These are phyloP conservation scores for Coemansia guatemalensis DNA, from an alignment of 192 early-diverging fungal genomes.

Conservation along the genomic window DNA sequence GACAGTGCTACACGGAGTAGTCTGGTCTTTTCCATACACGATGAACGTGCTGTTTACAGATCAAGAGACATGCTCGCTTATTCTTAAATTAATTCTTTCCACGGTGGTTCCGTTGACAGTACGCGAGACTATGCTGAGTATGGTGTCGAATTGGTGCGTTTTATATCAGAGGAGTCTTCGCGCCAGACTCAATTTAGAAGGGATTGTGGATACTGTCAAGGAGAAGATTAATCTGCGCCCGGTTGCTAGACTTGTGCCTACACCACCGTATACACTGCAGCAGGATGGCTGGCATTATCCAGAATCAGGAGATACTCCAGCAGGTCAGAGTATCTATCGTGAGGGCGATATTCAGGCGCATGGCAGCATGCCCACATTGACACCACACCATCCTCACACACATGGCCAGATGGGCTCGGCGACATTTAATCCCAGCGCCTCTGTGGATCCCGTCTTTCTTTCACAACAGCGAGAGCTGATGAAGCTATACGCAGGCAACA, in stretches of 20 bases:
- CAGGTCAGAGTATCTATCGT: background rate
- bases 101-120: slow-evolving; percentile 31
- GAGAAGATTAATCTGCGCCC: slow-evolving; percentile 27
- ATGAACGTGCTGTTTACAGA: slow-evolving; percentile 39
- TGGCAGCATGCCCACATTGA: slow-evolving; percentile 17
- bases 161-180: slow-evolving; percentile 26
- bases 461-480: slow-evolving; percentile 37
- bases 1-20: slow-evolving; percentile 40
- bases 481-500: slow-evolving; percentile 7
- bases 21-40: slow-evolving; percentile 44
- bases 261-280: slow-evolving; percentile 20
- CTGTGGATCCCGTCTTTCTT: slow-evolving; percentile 24
- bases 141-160: slow-evolving; percentile 52
- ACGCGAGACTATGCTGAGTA: slow-evolving; percentile 46
- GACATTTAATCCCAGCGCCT: background rate
- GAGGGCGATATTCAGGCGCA: slow-evolving; percentile 4
- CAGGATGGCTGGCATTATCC: slow-evolving; percentile 43
- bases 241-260: slow-evolving; percentile 23
- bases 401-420: background rate
- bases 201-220: slow-evolving; percentile 36
- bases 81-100: slow-evolving; percentile 28
- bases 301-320: background rate
- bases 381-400: background rate
- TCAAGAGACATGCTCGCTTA: slow-evolving; percentile 13
- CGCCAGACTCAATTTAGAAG: slow-evolving; percentile 35